These are phyloP conservation scores for Polytolypa hystricis DNA, from an alignment of 2,329 filamentous ascomycete genomes.

Conservation along the genomic window DNA sequence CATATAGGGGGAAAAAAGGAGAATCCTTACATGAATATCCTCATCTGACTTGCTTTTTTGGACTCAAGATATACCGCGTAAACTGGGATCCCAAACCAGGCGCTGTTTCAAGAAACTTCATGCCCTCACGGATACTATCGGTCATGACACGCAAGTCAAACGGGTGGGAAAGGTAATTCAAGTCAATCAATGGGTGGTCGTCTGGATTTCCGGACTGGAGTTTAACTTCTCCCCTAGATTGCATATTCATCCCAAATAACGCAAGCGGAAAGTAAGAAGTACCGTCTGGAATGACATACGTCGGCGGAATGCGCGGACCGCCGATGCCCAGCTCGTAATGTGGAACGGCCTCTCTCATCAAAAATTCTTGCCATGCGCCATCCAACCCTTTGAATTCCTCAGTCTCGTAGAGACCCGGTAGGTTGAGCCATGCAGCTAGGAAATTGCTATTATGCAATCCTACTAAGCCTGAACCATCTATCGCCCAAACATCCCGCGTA, in stretches of 20 bases:
- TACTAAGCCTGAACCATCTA: slow-evolving; percentile 20
- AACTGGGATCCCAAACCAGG: background rate
- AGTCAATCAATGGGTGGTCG: slow-evolving; percentile 6
- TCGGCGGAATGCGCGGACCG: background rate
- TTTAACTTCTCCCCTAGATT: slow-evolving; percentile 8
- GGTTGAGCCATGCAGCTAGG: slow-evolving; percentile 15
- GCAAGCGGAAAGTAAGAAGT: background rate
- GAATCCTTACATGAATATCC: slow-evolving; percentile 3
- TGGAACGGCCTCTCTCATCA: slow-evolving; percentile 39
- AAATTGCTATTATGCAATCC: slow-evolving; percentile 15
- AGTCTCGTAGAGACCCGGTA: slow-evolving; percentile 20
- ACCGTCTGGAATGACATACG: background rate
- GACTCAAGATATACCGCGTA: background rate
- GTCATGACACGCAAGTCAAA: slow-evolving; percentile 7
- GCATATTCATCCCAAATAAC: slow-evolving; percentile 7
- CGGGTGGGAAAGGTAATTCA: slow-evolving; percentile 8
- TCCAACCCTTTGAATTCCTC: slow-evolving; percentile 8
- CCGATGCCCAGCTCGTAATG: slow-evolving; percentile 37
- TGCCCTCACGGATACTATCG: slow-evolving; percentile 1
- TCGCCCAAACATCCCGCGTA: slow-evolving; percentile 34
- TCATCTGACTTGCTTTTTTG: slow-evolving; percentile 3
- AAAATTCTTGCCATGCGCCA: slow-evolving; percentile 26
- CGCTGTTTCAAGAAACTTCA: slow-evolving; percentile 3
- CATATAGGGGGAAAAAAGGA: background rate
- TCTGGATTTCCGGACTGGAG: slow-evolving; percentile 7